Percentiles rank a stretch among this genome's conserved stretches.
These are phyloP conservation scores for Eucalyptus sp. DNA, from an alignment of 345 rosid species.

Conservation along the genomic window DNA sequence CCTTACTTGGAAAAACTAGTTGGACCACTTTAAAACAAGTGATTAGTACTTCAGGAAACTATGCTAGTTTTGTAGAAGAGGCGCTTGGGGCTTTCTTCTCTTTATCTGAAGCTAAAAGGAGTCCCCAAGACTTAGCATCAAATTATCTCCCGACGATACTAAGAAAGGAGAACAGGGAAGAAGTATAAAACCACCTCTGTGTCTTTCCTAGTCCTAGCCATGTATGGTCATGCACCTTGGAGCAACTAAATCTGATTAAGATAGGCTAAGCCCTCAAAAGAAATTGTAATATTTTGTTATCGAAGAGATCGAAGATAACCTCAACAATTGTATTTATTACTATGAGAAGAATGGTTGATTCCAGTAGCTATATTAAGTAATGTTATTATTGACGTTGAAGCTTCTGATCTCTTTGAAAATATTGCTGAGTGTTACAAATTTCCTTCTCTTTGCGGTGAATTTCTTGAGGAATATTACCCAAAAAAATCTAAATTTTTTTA, in stretches of 20 bases:
- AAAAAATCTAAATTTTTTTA: no score
- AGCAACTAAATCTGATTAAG: not conserved
- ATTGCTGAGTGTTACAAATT: not conserved
- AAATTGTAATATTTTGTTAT: not conserved
- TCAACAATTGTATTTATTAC: not conserved
- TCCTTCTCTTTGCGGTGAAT: not conserved
- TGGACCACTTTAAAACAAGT: not conserved
- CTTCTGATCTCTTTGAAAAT: not conserved
- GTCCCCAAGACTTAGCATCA: not conserved
- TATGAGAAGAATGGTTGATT: fast-evolving
- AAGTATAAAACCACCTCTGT: not conserved
- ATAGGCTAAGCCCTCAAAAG: not conserved
- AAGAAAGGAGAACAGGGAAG: no score
- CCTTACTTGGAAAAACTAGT: no score
- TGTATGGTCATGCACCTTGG: not conserved
- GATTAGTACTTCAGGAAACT: no score
- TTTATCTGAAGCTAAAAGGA: not conserved
- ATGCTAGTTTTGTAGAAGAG: no score
- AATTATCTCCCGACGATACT: not conserved
- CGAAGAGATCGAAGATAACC: not conserved
- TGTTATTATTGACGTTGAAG: not conserved
- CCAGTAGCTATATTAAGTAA: not conserved
- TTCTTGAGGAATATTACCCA: not conserved
- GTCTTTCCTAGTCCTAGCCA: not conserved
- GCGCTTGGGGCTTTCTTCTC: not conserved